Conservation (phyloP, 768 basidiomycete genomes). For the Boletus rufocinnamomeus region DNA sequence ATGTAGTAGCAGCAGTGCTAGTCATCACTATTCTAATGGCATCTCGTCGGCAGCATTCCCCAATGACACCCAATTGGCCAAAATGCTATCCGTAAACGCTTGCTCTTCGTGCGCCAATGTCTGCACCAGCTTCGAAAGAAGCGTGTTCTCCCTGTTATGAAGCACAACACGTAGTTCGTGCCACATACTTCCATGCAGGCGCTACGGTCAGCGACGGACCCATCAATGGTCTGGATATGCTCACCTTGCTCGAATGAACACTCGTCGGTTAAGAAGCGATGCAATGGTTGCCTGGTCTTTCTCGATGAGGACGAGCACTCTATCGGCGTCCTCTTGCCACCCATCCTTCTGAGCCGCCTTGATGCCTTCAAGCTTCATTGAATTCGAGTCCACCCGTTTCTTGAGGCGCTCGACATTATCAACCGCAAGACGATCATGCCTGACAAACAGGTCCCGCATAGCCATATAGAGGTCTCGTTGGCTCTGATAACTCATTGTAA, state of each 20-base stretch:
- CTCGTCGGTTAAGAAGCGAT: slow-evolving; percentile 70
- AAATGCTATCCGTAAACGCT: slow-evolving; percentile 61
- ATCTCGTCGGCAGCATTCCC: slow-evolving; percentile 72
- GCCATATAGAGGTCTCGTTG: slow-evolving; percentile 88
- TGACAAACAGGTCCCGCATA: slow-evolving; percentile 81
- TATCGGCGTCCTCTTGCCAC: slow-evolving; percentile 87
- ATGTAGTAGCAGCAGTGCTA: background rate
- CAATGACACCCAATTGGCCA: slow-evolving; percentile 75
- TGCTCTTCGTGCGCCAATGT: slow-evolving; percentile 74
- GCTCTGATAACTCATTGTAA: slow-evolving; percentile 40
- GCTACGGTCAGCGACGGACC: slow-evolving; percentile 9
- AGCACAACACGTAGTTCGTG: slow-evolving; percentile 92
- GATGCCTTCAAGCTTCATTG: slow-evolving; percentile 74
- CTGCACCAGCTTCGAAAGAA: slow-evolving; percentile 74
- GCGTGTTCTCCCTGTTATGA: slow-evolving; percentile 86
- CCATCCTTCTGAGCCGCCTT: slow-evolving; percentile 72
- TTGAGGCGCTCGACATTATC: slow-evolving; percentile 88
- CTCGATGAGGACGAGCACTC: slow-evolving; percentile 69
- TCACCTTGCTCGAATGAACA: slow-evolving; percentile 87
- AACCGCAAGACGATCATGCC: slow-evolving; percentile 85
- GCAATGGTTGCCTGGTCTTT: slow-evolving; percentile 83
- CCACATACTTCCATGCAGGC: slow-evolving; percentile 70
- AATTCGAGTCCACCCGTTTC: slow-evolving; percentile 79
- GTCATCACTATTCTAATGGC: slow-evolving; percentile 71
- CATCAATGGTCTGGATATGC: slow-evolving; percentile 22